Evolutionary conservation across 2,329 filamentous ascomycete genomes (phyloP).

Genomic region (Fusarium falciforme): DNA sequence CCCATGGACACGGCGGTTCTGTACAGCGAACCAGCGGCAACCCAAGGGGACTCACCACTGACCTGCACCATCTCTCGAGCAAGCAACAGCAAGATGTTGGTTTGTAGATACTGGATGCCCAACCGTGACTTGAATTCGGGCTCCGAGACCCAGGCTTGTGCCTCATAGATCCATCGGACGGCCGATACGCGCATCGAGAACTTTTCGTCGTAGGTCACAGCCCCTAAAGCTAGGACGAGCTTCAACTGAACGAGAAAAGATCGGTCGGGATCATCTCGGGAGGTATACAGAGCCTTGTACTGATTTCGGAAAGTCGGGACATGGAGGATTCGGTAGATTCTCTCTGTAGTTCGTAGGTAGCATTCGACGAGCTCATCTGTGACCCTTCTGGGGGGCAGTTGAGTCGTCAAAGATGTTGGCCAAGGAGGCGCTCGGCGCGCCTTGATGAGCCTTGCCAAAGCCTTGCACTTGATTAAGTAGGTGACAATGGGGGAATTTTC

Average conservation of each 20-base stretch:
- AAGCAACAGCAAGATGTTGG: conserved; percentile 55
- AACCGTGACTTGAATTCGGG: conserved; percentile 65
- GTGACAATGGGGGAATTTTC: conserved; percentile 50
- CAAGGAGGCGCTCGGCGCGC: conserved; percentile 58
- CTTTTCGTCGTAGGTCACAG: conserved; percentile 59
- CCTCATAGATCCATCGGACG: conserved; percentile 68
- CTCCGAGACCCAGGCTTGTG: conserved; percentile 64
- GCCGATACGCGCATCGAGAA: conserved; percentile 63
- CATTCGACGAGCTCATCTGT: conserved; percentile 60
- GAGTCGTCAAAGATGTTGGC: conserved; percentile 54
- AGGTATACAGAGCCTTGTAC: conserved; percentile 63
- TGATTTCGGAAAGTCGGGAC: conserved; percentile 60
- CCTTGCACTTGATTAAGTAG: conserved; percentile 63
- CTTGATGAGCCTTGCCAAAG: conserved; percentile 64
- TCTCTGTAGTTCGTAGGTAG: conserved; percentile 62
- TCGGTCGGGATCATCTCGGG: conserved; percentile 45
- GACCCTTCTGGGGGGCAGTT: conserved; percentile 59
- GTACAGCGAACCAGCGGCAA: conserved; percentile 57
- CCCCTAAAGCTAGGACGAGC: conserved; percentile 68
- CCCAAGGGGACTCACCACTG: conserved; percentile 61
- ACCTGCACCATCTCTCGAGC: conserved; percentile 53
- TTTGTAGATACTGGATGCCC: conserved; percentile 63
- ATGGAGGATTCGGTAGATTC: conserved; percentile 62
- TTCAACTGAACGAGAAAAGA: conserved; percentile 68
- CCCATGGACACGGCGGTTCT: conserved; percentile 62